A percentile compares a stretch with the other conserved stretches of the same genome.
Conservation (phyloP, 106 monocot species). For the Dioscorea alata region DNA sequence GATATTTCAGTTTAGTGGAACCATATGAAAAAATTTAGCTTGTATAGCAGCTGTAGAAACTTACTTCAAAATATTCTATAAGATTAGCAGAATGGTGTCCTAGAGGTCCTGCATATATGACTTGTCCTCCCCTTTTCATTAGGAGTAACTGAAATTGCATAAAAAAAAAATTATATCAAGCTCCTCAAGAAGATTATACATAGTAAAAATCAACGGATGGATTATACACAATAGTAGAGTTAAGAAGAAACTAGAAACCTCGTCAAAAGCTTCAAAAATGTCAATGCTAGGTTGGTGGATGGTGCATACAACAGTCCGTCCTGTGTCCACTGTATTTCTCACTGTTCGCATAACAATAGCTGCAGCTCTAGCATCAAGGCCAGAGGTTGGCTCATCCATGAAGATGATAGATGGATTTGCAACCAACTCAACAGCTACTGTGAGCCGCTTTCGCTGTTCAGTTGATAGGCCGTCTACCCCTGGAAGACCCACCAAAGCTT, state of each 20-base stretch:
- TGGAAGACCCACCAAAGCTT: slow-evolving; percentile 19
- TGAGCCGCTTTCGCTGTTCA: slow-evolving; percentile 22
- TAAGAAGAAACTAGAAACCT: background rate
- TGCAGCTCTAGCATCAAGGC: slow-evolving; percentile 28
- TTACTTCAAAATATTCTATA: slow-evolving; percentile 28
- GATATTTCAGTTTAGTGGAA: no score
- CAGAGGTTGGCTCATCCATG: slow-evolving; percentile 25
- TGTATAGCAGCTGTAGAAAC: background rate
- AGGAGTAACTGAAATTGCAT: slow-evolving; percentile 6
- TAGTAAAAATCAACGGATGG: background rate
- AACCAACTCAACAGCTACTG: slow-evolving; percentile 20
- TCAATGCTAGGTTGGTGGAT: slow-evolving; percentile 25
- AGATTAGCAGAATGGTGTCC: slow-evolving; percentile 14
- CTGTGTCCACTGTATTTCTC: slow-evolving; percentile 19
- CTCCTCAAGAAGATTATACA: background rate
- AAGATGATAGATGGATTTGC: slow-evolving; percentile 26
- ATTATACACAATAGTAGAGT: background rate
- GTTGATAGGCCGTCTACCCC: slow-evolving; percentile 20
- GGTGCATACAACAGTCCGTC: slow-evolving; percentile 20
- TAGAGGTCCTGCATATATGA: slow-evolving; percentile 24
- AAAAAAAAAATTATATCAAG: background rate
- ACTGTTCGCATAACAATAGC: slow-evolving; percentile 26
- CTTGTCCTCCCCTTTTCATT: slow-evolving; percentile 24
- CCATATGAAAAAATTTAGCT: no score
- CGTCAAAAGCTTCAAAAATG: slow-evolving; percentile 25